A percentile compares a stretch with the other conserved stretches of the same genome.
These are phyloP conservation scores for Zygoascus flipseniorum DNA, from an alignment of 805 yeast species.

Conservation along the genomic window DNA sequence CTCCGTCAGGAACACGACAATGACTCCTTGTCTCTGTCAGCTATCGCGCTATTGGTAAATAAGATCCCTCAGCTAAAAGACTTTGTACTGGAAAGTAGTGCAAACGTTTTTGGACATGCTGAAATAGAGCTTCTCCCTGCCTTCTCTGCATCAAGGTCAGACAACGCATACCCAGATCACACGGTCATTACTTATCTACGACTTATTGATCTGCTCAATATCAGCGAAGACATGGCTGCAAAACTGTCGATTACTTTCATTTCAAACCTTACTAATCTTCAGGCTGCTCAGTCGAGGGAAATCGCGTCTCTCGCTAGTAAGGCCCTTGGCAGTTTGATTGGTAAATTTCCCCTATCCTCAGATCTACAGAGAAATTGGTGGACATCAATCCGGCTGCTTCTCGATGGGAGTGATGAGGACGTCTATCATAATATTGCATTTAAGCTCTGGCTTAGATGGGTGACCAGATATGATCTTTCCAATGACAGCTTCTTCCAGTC, in stretches of 20 bases:
- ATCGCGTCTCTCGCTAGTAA: constrained; percentile 3
- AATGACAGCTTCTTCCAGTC: constrained; percentile 6
- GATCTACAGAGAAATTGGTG: constrained; percentile 1
- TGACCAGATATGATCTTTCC: neutral
- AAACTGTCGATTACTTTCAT: neutral
- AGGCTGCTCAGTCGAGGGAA: neutral
- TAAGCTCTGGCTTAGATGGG: constrained; percentile 18
- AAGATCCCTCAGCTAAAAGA: neutral
- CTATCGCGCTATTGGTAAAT: neutral
- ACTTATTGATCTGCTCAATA: neutral
- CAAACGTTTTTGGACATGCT: neutral
- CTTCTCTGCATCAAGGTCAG: neutral
- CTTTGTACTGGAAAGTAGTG: neutral
- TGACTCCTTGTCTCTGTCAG: neutral
- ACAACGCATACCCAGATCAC: neutral
- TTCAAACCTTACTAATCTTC: neutral
- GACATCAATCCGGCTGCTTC: neutral
- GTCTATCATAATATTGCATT: constrained; percentile 10
- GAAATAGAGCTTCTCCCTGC: neutral
- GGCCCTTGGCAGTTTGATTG: neutral
- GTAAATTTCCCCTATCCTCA: neutral
- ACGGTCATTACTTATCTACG: neutral
- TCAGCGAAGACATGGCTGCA: neutral
- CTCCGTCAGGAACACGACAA: neutral
- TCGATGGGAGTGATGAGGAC: neutral